Evolutionary conservation across 306 rosid species (phyloP).

Genomic region (Vigna unguiculata): DNA sequence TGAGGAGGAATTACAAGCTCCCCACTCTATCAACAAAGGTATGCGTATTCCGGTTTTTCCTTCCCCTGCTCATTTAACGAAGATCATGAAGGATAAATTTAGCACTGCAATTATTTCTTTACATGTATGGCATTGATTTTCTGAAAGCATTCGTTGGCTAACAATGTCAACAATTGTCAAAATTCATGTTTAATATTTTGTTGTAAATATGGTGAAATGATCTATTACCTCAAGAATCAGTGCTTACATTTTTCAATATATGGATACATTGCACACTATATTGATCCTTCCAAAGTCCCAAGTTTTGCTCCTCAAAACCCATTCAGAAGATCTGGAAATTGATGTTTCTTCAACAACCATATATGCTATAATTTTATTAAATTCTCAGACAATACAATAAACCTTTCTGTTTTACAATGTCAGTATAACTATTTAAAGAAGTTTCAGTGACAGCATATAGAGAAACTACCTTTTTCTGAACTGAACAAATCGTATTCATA

Average conservation of each 20-base stretch:
- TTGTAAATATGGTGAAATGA: not conserved
- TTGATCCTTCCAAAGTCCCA: not conserved
- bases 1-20: slow-evolving; percentile 63
- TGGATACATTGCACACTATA: not conserved
- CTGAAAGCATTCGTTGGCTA: not conserved
- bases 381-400: not conserved
- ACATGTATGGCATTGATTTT: not conserved
- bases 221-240: not conserved
- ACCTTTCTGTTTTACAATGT: not conserved
- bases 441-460: slow-evolving; percentile 1
- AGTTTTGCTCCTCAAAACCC: not conserved
- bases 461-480: slow-evolving; percentile 5
- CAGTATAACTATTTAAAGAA: not conserved
- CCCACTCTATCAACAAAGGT: slow-evolving; percentile 84
- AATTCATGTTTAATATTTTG: not conserved
- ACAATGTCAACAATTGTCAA: slow-evolving; percentile 21
- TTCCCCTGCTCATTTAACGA: slow-evolving; percentile 3
- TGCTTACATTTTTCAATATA: not conserved
- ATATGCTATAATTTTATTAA: not conserved
- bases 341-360: slow-evolving; percentile 2
- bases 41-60: slow-evolving; percentile 8
- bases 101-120: slow-evolving; percentile 2
- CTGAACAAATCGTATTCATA: not conserved
- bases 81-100: slow-evolving; percentile 9
- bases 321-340: not conserved